These are phyloP conservation scores for Penicillium arizonense DNA, from an alignment of 495 filamentous ascomycete species.

Conservation along the genomic window DNA sequence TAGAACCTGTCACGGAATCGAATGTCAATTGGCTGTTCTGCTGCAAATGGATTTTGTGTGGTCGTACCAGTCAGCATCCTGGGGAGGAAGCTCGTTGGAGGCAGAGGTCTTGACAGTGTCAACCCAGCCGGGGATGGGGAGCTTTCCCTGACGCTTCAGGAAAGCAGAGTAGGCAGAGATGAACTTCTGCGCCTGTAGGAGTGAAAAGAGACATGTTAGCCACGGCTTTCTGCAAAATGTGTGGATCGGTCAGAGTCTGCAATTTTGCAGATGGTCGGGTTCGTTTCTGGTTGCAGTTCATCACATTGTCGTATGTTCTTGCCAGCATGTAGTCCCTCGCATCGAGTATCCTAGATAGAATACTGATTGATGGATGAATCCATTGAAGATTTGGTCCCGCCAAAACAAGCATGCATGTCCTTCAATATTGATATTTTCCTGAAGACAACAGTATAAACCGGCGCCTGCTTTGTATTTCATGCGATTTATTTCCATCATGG, in stretches of 20 bases:
- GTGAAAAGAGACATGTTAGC: conserved; percentile 24
- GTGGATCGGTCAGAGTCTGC: conserved; percentile 11
- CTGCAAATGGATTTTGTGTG: not conserved
- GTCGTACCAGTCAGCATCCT: conserved; percentile 86
- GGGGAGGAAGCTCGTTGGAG: conserved; percentile 94
- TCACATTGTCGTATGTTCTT: conserved; percentile 1
- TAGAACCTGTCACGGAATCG: conserved; percentile 67
- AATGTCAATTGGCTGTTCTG: conserved; percentile 12
- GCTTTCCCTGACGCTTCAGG: conserved; percentile 98
- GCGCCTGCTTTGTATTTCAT: not conserved
- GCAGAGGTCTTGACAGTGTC: conserved; percentile 97
- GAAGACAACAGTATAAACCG: not conserved
- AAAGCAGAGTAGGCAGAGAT: conserved; percentile 92
- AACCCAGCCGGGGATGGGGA: conserved; percentile 97
- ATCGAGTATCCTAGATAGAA: not conserved
- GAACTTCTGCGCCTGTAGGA: conserved; percentile 82
- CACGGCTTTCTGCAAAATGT: conserved; percentile 7
- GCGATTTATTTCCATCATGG: conserved; percentile 4
- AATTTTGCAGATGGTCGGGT: conserved; percentile 19
- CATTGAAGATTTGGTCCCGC: conserved; percentile 2
- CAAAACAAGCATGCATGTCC: conserved; percentile 5
- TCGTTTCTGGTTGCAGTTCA: conserved; percentile 19
- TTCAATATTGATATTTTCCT: conserved; percentile 4
- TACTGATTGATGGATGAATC: not conserved
- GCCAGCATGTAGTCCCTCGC: not conserved